Conservation (phyloP, 2,329 filamentous ascomycete genomes). For the Emmonsiellopsis sp. region DNA sequence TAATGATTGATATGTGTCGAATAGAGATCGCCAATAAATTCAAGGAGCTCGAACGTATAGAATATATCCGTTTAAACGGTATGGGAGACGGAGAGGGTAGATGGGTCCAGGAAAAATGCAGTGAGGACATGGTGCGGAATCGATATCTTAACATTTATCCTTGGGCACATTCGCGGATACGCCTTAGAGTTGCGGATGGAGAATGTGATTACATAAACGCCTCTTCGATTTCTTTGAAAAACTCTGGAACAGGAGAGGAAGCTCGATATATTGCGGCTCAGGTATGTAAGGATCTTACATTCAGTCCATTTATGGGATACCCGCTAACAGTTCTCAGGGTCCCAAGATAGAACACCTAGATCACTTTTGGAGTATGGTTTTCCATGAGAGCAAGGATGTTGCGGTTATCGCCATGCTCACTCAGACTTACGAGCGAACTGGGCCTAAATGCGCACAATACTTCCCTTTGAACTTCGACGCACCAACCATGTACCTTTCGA, state of each 20-base stretch:
- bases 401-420: conserved; percentile 93
- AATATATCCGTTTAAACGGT: too few relatives aligned
- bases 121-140: conserved; percentile 56
- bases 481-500: conserved; percentile 35
- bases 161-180: conserved; percentile 77
- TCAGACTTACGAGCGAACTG: conserved; percentile 66
- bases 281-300: conserved; percentile 25
- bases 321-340: conserved; percentile 41
- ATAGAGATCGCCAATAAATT: conserved; percentile 53
- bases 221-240: conserved; percentile 56
- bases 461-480: conserved; percentile 56
- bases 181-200: conserved; percentile 64
- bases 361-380: conserved; percentile 94
- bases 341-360: conserved; percentile 66
- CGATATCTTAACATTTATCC: conserved; percentile 85
- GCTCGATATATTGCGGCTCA: conserved; percentile 82
- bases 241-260: conserved; percentile 35
- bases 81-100: conserved; percentile 38
- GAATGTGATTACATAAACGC: conserved; percentile 75
- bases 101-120: conserved; percentile 50
- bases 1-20: conserved; percentile 10
- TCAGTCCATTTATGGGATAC: not conserved
- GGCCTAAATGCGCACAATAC: conserved; percentile 83
- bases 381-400: conserved; percentile 63
- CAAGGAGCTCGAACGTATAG: conserved; percentile 38